Percentiles rank a stretch among this genome's conserved stretches.
Conservation (phyloP, 352 stramenopile genomes). For the Globisporangium spinosum region DNA sequence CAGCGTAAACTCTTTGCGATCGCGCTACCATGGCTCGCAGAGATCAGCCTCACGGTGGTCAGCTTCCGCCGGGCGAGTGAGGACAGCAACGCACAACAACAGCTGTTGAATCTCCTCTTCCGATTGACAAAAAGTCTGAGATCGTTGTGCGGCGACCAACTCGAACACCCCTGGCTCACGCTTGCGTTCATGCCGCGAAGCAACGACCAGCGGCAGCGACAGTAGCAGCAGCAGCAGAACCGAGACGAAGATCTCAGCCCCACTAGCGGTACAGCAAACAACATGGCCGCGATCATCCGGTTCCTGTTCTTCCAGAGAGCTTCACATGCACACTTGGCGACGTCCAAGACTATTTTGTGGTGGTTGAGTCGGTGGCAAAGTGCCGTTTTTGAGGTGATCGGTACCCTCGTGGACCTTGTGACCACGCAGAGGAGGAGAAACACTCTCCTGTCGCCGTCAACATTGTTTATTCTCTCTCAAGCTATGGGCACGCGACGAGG, state of each 20-base stretch:
- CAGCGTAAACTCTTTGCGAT: conserved; percentile 54
- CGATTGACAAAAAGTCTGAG: conserved; percentile 40
- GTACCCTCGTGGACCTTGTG: conserved; percentile 17
- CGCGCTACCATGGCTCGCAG: conserved; percentile 52
- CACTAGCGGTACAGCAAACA: neutral
- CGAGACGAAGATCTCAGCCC: neutral
- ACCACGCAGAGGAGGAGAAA: neutral
- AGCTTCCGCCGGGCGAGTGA: neutral
- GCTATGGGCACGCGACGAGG: neutral
- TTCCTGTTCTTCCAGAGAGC: conserved; percentile 54
- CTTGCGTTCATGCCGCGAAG: conserved; percentile 36
- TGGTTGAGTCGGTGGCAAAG: conserved; percentile 65
- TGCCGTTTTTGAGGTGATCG: conserved; percentile 40
- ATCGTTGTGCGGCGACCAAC: conserved; percentile 36
- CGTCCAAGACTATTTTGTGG: conserved; percentile 54
- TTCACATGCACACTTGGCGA: conserved; percentile 31
- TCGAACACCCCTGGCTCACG: conserved; percentile 70
- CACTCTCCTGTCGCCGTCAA: neutral
- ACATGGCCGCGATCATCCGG: conserved; percentile 25
- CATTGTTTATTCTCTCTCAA: neutral
- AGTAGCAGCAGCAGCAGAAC: conserved; percentile 11
- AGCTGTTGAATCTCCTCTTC: conserved; percentile 50
- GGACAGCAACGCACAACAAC: conserved; percentile 16
- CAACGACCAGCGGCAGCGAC: neutral
- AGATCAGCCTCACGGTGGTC: conserved; percentile 23